These are phyloP conservation scores for Huntiella moniliformis DNA, from an alignment of 2,329 filamentous ascomycete genomes.

Conservation along the genomic window DNA sequence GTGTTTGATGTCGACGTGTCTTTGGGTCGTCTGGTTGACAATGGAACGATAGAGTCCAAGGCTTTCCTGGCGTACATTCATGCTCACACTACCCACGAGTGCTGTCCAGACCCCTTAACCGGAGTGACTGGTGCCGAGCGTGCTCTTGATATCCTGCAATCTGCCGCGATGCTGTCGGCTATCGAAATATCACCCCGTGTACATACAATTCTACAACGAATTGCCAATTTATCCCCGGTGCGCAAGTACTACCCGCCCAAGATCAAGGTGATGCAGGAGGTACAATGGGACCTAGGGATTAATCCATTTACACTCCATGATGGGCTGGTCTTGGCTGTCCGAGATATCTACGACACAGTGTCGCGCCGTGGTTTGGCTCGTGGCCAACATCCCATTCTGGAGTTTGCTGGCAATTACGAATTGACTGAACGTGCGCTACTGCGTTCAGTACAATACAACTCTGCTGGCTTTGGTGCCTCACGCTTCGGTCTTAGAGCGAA, in stretches of 20 bases:
- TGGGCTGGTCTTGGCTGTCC: neutral
- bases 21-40: constrained; percentile 31
- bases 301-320: constrained; percentile 27
- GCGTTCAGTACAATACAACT: too few relatives aligned
- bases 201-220: constrained; percentile 18
- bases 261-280: constrained; percentile 25
- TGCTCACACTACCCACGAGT: constrained; percentile 30
- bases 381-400: too few relatives aligned
- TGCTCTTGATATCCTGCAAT: constrained; percentile 28
- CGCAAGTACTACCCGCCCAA: constrained; percentile 26
- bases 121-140: constrained; percentile 34
- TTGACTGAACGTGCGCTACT: too few relatives aligned
- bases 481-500: too few relatives aligned
- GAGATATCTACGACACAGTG: too few relatives aligned
- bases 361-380: too few relatives aligned
- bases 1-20: constrained; percentile 28
- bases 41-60: constrained; percentile 30
- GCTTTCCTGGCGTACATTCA: constrained; percentile 34
- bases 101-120: constrained; percentile 30
- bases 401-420: too few relatives aligned
- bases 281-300: constrained; percentile 24
- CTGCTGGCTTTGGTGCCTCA: too few relatives aligned
- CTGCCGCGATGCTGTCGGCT: constrained; percentile 31
- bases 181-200: constrained; percentile 20
- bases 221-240: constrained; percentile 24